A percentile compares a stretch with the other conserved stretches of the same genome.
These are phyloP conservation scores for Daldinia decipiens DNA, from an alignment of 495 filamentous ascomycete species.

Conservation along the genomic window DNA sequence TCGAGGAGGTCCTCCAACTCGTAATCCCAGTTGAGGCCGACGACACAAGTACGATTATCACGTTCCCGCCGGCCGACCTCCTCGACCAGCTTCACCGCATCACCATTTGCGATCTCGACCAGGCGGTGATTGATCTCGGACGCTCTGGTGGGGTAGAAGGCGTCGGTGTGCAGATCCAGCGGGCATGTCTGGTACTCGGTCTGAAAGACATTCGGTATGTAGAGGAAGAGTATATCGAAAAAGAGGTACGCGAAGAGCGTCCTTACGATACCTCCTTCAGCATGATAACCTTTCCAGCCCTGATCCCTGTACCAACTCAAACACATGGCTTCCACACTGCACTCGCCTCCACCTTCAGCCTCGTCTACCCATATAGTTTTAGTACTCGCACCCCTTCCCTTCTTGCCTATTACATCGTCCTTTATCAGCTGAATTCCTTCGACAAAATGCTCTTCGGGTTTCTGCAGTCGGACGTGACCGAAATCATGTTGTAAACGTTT, in stretches of 20 bases:
- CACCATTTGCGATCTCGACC: conserved; percentile 83
- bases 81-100: conserved; percentile 71
- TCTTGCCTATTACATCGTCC: conserved; percentile 55
- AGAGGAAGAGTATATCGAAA: conserved; percentile 91
- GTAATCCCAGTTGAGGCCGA: conserved; percentile 93
- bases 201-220: conserved; percentile 96
- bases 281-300: conserved; percentile 95
- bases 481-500: conserved; percentile 94
- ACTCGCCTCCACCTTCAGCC: conserved; percentile 71
- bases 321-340: conserved; percentile 91
- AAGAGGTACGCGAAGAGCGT: conserved; percentile 94
- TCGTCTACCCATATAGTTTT: conserved; percentile 92
- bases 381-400: conserved; percentile 62
- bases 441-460: conserved; percentile 77
- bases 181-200: conserved; percentile 94
- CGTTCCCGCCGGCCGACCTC: conserved; percentile 71
- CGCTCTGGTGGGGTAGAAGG: conserved; percentile 85
- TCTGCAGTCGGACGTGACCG: conserved; percentile 77
- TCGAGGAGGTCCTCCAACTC: conserved; percentile 81
- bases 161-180: conserved; percentile 90
- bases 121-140: conserved; percentile 91
- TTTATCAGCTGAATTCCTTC: conserved; percentile 79
- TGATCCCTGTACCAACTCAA: conserved; percentile 81
- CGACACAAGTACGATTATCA: conserved; percentile 78
- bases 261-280: conserved; percentile 87